A percentile compares a stretch with the other conserved stretches of the same genome.
Evolutionary conservation across 257 asterid species (phyloP).

Genomic region (Paraleonurus japonicus): DNA sequence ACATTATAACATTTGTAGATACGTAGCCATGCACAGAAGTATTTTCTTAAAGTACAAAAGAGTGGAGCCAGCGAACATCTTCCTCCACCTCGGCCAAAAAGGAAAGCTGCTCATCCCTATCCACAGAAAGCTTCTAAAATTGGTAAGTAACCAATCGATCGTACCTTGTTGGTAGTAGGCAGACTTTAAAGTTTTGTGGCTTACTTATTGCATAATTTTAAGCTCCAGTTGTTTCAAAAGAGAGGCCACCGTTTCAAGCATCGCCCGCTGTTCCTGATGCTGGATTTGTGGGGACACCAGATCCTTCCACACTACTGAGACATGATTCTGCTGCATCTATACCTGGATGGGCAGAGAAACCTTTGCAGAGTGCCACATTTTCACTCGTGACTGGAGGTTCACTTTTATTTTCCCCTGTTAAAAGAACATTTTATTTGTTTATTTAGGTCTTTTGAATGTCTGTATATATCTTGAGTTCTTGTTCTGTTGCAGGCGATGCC

Average conservation of each 20-base stretch:
- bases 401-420: constrained; percentile 5
- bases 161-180: not conserved
- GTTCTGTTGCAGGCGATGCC: constrained; percentile 45
- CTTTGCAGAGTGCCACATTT: constrained; percentile 41
- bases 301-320: constrained; percentile 38
- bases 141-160: constrained; percentile 35
- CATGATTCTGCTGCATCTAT: constrained; percentile 43
- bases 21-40: constrained; percentile 97
- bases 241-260: constrained; percentile 48
- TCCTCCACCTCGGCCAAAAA: constrained; percentile 97
- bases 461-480: constrained; percentile 15
- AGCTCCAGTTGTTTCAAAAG: constrained; percentile 59
- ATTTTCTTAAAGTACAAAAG: constrained; percentile 85
- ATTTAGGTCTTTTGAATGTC: constrained; percentile 4
- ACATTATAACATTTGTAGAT: constrained; percentile 50
- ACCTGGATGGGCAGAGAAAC: constrained; percentile 65
- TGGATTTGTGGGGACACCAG: constrained; percentile 44
- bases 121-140: constrained; percentile 87
- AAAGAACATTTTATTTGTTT: not conserved
- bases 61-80: constrained; percentile 88
- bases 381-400: constrained; percentile 54
- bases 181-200: constrained; percentile 17
- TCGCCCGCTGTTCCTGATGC: constrained; percentile 51
- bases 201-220: constrained; percentile 26
- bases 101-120: constrained; percentile 95